Evolutionary conservation across 2,329 filamentous ascomycete genomes (phyloP).

Genomic region (Colletotrichum kahawae): DNA sequence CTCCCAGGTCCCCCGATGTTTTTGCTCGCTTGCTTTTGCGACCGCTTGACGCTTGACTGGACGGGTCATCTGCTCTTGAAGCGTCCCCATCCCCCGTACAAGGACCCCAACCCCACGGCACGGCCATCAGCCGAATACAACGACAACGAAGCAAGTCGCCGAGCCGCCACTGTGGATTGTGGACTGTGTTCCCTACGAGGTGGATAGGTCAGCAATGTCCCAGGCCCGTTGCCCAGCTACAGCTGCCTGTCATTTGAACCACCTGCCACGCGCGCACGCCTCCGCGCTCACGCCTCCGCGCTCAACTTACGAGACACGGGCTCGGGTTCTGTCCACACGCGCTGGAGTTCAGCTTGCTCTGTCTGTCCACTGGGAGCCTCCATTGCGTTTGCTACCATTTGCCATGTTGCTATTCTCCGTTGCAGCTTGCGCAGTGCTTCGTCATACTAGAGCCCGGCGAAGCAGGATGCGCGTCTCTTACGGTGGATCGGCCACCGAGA

Average conservation of each 20-base stretch:
- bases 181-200: background rate
- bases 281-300: background rate
- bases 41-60: background rate
- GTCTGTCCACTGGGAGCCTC: background rate
- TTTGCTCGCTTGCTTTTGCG: conserved; percentile 1
- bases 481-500: background rate
- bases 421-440: conserved; percentile 1
- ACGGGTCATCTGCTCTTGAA: conserved; percentile 17
- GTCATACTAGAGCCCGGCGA: background rate
- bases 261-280: background rate
- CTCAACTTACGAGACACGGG: background rate
- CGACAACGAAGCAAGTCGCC: background rate
- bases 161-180: conserved; percentile 4
- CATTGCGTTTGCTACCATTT: background rate
- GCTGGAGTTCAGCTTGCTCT: background rate
- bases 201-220: conserved; percentile 14
- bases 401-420: background rate
- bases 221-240: background rate
- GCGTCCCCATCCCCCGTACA: conserved; percentile 33
- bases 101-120: conserved; percentile 17
- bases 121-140: background rate
- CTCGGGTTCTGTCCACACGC: background rate
- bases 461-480: background rate
- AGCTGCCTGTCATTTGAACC: background rate
- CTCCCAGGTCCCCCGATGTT: background rate